Evolutionary conservation across 2,329 filamentous ascomycete genomes (phyloP), one percentile per base, ranked within the genome.

Genomic region (Neofusicoccum cordaticola): DNA sequence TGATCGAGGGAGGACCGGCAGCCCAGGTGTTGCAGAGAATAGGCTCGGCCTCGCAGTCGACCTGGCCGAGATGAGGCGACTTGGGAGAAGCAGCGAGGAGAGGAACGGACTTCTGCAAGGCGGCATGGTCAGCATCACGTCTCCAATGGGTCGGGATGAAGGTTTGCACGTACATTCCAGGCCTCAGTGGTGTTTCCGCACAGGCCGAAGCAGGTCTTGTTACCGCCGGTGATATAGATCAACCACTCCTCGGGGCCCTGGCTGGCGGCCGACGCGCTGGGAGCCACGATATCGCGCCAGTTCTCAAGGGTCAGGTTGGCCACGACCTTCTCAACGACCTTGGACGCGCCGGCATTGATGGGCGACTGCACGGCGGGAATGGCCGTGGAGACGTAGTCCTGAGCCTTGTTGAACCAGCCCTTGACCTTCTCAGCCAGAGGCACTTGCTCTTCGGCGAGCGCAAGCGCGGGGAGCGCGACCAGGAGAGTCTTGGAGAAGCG

Each of bases 1-100:
- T 90, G 68, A 93, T 75, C 67, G 80, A 81, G 60, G 88, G 88
- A 45, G 89, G 82, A 67, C 83, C 84, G 66, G 86, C 83, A 45
- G 86, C 86, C 90, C 90, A 92, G 66, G 82, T 79, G 78, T 91
- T 90, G 84, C 91, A 93, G 37, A 94, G 86, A 62, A 92, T 83
- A 62, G 86, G 86, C 77, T 93, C 84, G 70, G 86, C 78, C 67
- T 94, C 91, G 79, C 91, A 94, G 82, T 93, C 87, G 71, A 93
- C 75, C 67, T 86, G 78, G 63, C 82, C 91, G 70, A 91, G 84
- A 74, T 91, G 85, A 52, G 90, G 90, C 58, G 87, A 80, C 63
- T 83, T 82, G 57, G 87, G 83, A 65, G 85, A 79, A 7, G 81
- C 78, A 39, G 88, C 84, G 71, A 93, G 86, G 72, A 88, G 82